These are phyloP conservation scores for Vitellaria paradoxa DNA, from an alignment of 179 eudicot genomes.

Conservation along the genomic window DNA sequence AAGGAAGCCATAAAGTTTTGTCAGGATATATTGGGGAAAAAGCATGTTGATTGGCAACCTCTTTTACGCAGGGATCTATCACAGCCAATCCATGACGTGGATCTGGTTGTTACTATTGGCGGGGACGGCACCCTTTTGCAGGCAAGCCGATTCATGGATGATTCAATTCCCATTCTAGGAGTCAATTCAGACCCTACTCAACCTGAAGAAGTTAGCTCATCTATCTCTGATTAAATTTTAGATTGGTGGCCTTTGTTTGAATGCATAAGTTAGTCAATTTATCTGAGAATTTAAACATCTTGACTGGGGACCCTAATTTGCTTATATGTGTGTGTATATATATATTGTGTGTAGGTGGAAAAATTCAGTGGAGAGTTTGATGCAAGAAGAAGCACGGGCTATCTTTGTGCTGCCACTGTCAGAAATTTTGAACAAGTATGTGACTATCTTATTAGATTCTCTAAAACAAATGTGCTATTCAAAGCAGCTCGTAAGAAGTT, in stretches of 20 bases:
- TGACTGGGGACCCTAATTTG: neutral
- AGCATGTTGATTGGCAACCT: constrained; percentile 56
- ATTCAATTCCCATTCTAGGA: constrained; percentile 73
- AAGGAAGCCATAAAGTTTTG: constrained; percentile 69
- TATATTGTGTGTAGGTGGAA: constrained; percentile 51
- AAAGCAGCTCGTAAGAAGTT: neutral
- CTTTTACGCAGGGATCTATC: constrained; percentile 48
- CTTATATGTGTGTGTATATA: neutral
- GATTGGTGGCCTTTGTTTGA: neutral
- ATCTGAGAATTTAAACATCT: neutral
- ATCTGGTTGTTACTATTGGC: constrained; percentile 79
- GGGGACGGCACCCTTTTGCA: constrained; percentile 95
- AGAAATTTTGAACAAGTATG: constrained; percentile 81
- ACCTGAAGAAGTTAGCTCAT: constrained; percentile 59
- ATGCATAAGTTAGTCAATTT: neutral
- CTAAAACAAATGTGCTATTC: neutral
- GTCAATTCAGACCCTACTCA: constrained; percentile 94
- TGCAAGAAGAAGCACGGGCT: constrained; percentile 91
- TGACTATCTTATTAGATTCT: neutral
- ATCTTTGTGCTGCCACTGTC: constrained; percentile 84
- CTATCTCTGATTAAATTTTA: neutral
- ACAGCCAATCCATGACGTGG: constrained; percentile 65
- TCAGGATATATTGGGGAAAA: constrained; percentile 60
- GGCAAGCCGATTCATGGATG: constrained; percentile 86
- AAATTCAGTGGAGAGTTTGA: constrained; percentile 65